Evolutionary conservation across 169 alveolate species (phyloP).

Genomic region (Eimeria falciformis): DNA sequence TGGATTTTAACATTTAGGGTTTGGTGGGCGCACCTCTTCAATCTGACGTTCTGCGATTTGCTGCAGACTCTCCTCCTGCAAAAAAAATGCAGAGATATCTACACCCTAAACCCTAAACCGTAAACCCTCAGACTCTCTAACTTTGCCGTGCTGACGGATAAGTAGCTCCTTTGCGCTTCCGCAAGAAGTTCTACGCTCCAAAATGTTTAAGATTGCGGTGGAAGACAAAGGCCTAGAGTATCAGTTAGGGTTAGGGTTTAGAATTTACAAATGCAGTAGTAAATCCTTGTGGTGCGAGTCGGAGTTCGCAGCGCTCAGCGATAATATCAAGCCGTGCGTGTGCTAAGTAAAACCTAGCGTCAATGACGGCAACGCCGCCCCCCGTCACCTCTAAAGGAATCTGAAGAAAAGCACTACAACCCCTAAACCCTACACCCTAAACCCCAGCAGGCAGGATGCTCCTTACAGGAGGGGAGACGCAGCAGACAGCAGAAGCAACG

Average conservation of each 20-base stretch:
- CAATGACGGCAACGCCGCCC: conserved; percentile 29
- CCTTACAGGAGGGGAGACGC: not conserved
- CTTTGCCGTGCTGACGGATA: too few relatives aligned
- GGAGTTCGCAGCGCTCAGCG: conserved; percentile 33
- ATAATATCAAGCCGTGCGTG: conserved; percentile 44
- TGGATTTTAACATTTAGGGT: conserved; percentile 41
- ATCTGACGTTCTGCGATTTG: conserved; percentile 52
- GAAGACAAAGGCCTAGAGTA: not conserved
- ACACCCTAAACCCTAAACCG: conserved; percentile 56
- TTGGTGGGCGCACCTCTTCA: conserved; percentile 21
- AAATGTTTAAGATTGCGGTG: too few relatives aligned
- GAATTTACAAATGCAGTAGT: not conserved
- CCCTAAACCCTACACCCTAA: conserved; percentile 55
- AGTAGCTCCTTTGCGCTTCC: too few relatives aligned
- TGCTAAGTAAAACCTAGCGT: conserved; percentile 16
- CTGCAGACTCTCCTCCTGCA: conserved; percentile 24
- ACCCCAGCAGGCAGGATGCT: not conserved
- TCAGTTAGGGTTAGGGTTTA: conserved; percentile 51
- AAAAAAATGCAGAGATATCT: not conserved
- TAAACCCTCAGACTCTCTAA: not conserved
- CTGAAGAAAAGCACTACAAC: conserved; percentile 25
- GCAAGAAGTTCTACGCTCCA: too few relatives aligned
- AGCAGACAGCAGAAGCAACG: not conserved
- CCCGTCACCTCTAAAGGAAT: conserved; percentile 33
- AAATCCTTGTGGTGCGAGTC: not conserved